Percentiles rank a stretch among this genome's conserved stretches.
Evolutionary conservation across 139 green algal genomes (phyloP).

Genomic region (Coccomyxa sp.): DNA sequence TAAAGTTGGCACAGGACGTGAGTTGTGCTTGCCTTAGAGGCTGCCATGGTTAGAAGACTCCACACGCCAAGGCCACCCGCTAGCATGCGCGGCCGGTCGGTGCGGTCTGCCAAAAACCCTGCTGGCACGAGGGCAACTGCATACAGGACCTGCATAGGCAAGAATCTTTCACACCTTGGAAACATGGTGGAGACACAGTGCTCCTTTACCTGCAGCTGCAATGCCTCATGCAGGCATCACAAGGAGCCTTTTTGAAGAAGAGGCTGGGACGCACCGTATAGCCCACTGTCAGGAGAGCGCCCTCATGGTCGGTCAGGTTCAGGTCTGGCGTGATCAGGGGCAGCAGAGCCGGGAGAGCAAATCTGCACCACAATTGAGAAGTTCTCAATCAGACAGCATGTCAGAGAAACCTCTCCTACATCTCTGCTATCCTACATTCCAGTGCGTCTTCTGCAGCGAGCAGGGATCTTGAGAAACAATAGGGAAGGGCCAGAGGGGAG

Average conservation of each 20-base stretch:
- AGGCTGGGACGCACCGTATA: slow-evolving; percentile 48
- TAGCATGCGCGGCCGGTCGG: slow-evolving; percentile 68
- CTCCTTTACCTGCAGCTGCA: too few relatives aligned
- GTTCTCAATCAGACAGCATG: not conserved
- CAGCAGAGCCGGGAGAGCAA: slow-evolving; percentile 75
- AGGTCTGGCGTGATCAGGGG: slow-evolving; percentile 77
- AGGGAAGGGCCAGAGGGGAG: too few relatives aligned
- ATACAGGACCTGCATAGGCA: slow-evolving; percentile 61
- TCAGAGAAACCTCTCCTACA: not conserved
- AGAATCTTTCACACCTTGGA: not conserved
- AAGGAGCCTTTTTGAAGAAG: not conserved
- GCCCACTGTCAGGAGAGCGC: slow-evolving; percentile 46
- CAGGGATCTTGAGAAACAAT: too few relatives aligned
- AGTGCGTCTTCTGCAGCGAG: too few relatives aligned
- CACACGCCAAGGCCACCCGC: slow-evolving; percentile 58
- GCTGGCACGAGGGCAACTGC: slow-evolving; percentile 75
- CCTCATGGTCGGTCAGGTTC: slow-evolving; percentile 61
- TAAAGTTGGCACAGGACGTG: not conserved
- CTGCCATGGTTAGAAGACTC: slow-evolving; percentile 61
- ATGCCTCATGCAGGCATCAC: not conserved
- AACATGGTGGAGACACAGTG: not conserved
- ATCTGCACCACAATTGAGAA: slow-evolving; percentile 30
- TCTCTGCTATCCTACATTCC: too few relatives aligned
- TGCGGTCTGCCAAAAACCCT: slow-evolving; percentile 72
- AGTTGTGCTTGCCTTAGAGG: slow-evolving; percentile 32